Base-by-base conservation (phyloP, 2,329 filamentous ascomycete species). In the Talaromyces sp. region DNA sequence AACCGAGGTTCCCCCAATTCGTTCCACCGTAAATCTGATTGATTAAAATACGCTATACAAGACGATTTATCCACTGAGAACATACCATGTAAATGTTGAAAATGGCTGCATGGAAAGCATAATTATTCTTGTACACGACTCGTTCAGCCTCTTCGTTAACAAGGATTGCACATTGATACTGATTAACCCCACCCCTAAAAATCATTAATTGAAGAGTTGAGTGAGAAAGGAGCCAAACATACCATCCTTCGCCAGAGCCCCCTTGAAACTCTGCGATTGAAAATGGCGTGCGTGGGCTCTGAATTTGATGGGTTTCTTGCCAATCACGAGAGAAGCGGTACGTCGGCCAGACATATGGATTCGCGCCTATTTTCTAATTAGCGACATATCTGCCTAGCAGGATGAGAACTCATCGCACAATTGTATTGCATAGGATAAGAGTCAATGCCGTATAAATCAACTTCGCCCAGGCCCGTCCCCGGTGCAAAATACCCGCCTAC, bases 1-100 rank as follows among this genome's bases (percentile, higher is more conserved):
- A 35, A 0, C 89, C 88, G 4, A 91, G 74, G 63, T 91, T 92
- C 0, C 90, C 90, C 90, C 89, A 87, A 63, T 83, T 86, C 0
- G 85, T 88, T 2, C 85, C 85, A 3, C 85, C 85, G 57, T 81
- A 88, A 56, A 85, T 72, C 84, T 56, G 21, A n/a, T 21, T 14
- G 26, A 31, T 31, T n/a, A 29, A 3, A 52, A 52, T 5, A 31
- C 3, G 10, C 26, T 54, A 24, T 24, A 17, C 12, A 9, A 32
- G 10, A 24, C 3, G 24, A 17, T 35, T 32, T 35, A 1, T 35
- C 9, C 27, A 5, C 21, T 31, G 1, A 8, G 4, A 9, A 54
- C 27, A 54, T 6, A 54, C 52, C 52, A 54, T 54, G 17, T 54
- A 54, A n/a, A 54, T 38, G 31, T 38, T 54, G 31, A 54, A 54